Evolutionary conservation across 495 filamentous ascomycete species (phyloP).

Genomic region (Chlorociboria aeruginascens): DNA sequence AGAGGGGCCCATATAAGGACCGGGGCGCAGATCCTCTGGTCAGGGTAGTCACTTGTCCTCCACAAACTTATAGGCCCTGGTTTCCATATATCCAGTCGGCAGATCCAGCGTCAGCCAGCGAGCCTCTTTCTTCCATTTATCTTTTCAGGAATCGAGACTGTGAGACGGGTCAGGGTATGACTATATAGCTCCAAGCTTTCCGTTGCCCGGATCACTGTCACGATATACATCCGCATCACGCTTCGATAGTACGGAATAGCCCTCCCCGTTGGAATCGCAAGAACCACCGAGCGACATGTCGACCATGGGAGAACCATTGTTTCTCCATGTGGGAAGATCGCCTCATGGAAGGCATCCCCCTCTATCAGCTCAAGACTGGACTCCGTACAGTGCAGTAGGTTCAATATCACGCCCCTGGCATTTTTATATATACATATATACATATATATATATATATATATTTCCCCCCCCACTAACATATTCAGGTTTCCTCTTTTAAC

Average conservation of each 20-base stretch:
- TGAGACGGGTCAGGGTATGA: slow-evolving; percentile 4
- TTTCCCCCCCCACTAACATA: slow-evolving; percentile 6
- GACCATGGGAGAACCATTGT: slow-evolving; percentile 5
- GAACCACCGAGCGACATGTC: slow-evolving; percentile 1
- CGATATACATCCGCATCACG: neutral
- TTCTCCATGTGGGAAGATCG: slow-evolving; percentile 4
- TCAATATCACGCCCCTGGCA: neutral
- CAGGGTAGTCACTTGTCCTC: slow-evolving; percentile 10
- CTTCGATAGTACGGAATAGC: neutral
- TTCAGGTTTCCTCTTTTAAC: slow-evolving; percentile 20
- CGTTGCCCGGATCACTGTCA: neutral
- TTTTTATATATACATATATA: too few species aligned
- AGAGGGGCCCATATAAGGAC: slow-evolving; percentile 1
- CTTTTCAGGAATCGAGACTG: neutral
- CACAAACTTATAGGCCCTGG: slow-evolving; percentile 11
- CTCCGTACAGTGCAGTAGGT: slow-evolving; percentile 18
- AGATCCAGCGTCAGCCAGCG: slow-evolving; percentile 3
- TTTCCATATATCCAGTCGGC: neutral
- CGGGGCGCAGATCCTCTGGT: slow-evolving; percentile 1
- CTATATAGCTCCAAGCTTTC: slow-evolving; percentile 7
- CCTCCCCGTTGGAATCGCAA: neutral
- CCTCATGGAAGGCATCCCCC: neutral
- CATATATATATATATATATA: too few species aligned
- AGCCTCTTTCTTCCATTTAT: slow-evolving; percentile 11
- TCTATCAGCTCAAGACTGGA: slow-evolving; percentile 6